Percentiles rank a stretch among this genome's conserved stretches.
Conservation (phyloP, 148 eudicot genomes). For the Cornus kousa region DNA sequence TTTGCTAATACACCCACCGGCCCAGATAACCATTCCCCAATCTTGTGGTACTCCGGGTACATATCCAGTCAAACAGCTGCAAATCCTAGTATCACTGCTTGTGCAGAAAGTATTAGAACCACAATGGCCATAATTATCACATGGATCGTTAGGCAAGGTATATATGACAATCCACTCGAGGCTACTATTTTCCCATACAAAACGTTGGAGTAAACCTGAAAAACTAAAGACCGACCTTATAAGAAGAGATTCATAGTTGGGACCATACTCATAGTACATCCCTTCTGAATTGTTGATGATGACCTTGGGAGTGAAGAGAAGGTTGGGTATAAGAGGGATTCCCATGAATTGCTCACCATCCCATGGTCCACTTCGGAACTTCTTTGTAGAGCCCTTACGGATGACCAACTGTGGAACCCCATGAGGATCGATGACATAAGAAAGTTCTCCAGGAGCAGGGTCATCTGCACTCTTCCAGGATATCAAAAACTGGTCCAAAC, state of each 20-base stretch:
- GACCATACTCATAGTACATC: not conserved
- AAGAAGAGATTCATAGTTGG: not conserved
- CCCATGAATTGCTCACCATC: not conserved
- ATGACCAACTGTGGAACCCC: not conserved
- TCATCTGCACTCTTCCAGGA: conserved; percentile 6
- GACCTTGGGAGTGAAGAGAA: not conserved
- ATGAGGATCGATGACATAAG: not conserved
- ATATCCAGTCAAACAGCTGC: not conserved
- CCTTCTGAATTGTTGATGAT: not conserved
- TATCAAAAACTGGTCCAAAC: not conserved
- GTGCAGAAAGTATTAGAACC: not conserved
- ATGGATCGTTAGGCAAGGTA: not conserved
- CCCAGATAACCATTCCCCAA: not conserved
- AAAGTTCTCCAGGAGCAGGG: not conserved
- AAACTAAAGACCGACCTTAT: not conserved
- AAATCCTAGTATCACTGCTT: not conserved
- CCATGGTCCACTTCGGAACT: conserved; percentile 3
- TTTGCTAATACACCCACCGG: not conserved
- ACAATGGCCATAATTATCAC: not conserved
- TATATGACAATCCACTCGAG: not conserved
- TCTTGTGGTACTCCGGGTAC: not conserved
- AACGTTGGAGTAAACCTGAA: not conserved
- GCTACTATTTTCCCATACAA: not conserved
- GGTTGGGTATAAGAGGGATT: not conserved
- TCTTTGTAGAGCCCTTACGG: not conserved